Evolutionary conservation across 2,329 filamentous ascomycete species (phyloP), one percentile per base, ranked within the genome.

Genomic region (Stagonosporopsis vannaccii): DNA sequence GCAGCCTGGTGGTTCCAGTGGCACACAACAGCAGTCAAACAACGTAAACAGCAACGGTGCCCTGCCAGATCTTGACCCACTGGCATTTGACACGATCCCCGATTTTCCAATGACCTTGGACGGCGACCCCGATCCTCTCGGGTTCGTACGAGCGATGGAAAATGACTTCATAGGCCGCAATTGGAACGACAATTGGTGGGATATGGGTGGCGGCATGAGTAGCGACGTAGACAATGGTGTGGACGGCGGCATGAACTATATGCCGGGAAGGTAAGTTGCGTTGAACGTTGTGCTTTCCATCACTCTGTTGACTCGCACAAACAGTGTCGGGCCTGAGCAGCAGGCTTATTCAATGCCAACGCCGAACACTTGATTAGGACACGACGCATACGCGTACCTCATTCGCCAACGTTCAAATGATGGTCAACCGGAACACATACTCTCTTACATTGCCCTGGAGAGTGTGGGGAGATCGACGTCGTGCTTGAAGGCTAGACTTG

Each of bases 171-270:
- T 69, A n/a, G 58, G 58, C 9, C 51, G 64, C 12, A 73, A 70
- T 22, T 73, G 69, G 69, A 60, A 69, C 42, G 62, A 65, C 23
- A 46, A 56, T 17, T 71, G 67, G 68, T 73, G 68, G 70, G 67
- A 73, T 56, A 57, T 66, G 26, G 52, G 56, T 22, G 51, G 60
- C 26, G 48, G 51, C 11, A 12, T 37, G 23, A 15, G 48, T 11
- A 37, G 11, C 13, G 12, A 32, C 13, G 7, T 32, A 4, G 30
- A 13, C 3, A 15, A 11, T 20, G 35, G 35, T 11, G 12, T 37
- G 35, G 35, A 37, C 2, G 12, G 35, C 12, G 17, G 36, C 12
- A 30, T 47, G 28, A 15, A 13, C 9, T 53, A 28, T 8, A 36
- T 47, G 43, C 11, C 22, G 6, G 46, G 8, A n/a, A 23, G 5